Conservation (phyloP, 2,329 filamentous ascomycete genomes). For the Talaromyces albobiverticillius region DNA sequence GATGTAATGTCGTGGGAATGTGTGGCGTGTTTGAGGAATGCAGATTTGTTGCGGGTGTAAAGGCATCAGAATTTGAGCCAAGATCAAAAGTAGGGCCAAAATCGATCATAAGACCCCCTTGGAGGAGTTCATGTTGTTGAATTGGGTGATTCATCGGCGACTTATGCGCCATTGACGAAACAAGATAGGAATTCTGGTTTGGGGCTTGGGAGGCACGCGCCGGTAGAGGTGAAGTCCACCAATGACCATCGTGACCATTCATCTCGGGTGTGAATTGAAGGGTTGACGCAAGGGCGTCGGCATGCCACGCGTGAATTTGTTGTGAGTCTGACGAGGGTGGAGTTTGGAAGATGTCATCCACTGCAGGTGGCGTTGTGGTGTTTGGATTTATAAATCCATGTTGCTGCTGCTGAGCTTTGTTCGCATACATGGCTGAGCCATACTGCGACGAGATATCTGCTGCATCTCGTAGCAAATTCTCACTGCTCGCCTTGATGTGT, state of each 20-base stretch:
- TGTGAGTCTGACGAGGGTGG: constrained; percentile 38
- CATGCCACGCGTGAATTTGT: constrained; percentile 41
- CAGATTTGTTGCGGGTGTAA: constrained; percentile 23
- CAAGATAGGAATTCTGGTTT: constrained; percentile 33
- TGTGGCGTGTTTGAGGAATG: constrained; percentile 18
- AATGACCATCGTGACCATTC: constrained; percentile 36
- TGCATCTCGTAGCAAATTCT: constrained; percentile 29
- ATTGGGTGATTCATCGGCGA: constrained; percentile 22
- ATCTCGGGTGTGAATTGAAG: constrained; percentile 40
- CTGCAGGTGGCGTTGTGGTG: constrained; percentile 34
- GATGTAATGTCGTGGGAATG: constrained; percentile 12
- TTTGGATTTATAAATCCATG: constrained; percentile 28
- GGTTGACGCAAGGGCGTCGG: constrained; percentile 35
- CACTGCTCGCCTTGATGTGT: constrained; percentile 20
- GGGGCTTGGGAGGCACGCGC: constrained; percentile 34
- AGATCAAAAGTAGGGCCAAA: constrained; percentile 36
- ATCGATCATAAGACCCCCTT: constrained; percentile 41
- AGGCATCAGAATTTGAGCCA: constrained; percentile 25
- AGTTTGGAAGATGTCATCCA: constrained; percentile 38
- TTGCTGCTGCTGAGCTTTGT: constrained; percentile 29
- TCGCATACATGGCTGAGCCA: constrained; percentile 31
- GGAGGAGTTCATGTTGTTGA: constrained; percentile 34
- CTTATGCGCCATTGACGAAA: constrained; percentile 34
- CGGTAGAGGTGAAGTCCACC: constrained; percentile 40
- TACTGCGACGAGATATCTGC: constrained; percentile 34